Conservation (phyloP, 192 early-diverging fungal species). For the Linnemannia hyalina region DNA sequence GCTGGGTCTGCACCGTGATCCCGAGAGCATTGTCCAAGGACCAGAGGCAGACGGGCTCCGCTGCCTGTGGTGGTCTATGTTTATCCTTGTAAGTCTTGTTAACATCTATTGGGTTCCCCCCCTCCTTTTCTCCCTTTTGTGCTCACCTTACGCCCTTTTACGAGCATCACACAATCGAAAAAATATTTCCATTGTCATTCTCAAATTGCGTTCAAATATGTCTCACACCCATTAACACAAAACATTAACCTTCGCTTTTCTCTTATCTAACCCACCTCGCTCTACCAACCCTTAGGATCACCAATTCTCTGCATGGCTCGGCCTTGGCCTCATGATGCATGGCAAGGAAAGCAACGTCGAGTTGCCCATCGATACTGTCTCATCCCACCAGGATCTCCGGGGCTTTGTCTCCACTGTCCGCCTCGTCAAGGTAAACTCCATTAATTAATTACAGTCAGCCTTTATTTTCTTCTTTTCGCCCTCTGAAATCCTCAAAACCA, state of each 20-base stretch:
- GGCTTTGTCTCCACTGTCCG: conserved; percentile 52
- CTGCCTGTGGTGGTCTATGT: conserved; percentile 57
- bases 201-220: not conserved
- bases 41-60: conserved; percentile 48
- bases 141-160: not conserved
- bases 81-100: conserved; percentile 38
- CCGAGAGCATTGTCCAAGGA: conserved; percentile 39
- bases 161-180: not conserved
- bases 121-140: not conserved
- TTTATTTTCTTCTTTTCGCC: not conserved
- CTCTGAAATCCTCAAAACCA: not conserved
- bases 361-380: conserved; percentile 35
- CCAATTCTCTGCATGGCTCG: conserved; percentile 54
- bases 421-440: conserved; percentile 40
- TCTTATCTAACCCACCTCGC: not conserved
- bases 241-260: not conserved
- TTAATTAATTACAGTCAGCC: not conserved
- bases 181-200: not conserved
- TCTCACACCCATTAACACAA: not conserved
- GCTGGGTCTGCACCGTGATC: conserved; percentile 55
- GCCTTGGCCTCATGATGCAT: conserved; percentile 51
- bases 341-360: conserved; percentile 54
- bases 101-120: not conserved
- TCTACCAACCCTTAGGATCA: conserved; percentile 34
- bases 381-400: conserved; percentile 40